A percentile compares a stretch with the other conserved stretches of the same genome.
These are phyloP conservation scores for Penicillium taxi DNA, from an alignment of 495 filamentous ascomycete species.

Conservation along the genomic window DNA sequence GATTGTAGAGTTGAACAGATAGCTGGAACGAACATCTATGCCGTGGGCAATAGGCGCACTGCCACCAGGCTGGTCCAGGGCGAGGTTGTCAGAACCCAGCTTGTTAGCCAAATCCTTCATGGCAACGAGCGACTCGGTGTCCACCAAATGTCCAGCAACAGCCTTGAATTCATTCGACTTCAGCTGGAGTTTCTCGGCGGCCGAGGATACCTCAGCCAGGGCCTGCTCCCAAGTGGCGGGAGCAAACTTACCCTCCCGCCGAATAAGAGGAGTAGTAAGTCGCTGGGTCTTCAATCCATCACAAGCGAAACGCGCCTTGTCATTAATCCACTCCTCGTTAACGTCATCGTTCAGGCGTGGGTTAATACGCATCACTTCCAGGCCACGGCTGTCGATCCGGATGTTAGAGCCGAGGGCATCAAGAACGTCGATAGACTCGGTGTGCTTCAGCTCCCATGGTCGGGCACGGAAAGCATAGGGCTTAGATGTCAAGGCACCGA, in stretches of 20 bases:
- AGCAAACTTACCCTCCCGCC: slow-evolving; percentile 78
- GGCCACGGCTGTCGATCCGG: slow-evolving; percentile 81
- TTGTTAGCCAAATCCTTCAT: slow-evolving; percentile 96
- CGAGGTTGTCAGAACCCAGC: slow-evolving; percentile 90
- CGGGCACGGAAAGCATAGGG: slow-evolving; percentile 95
- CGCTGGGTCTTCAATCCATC: slow-evolving; percentile 95
- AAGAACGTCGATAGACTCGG: slow-evolving; percentile 88
- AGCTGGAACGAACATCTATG: slow-evolving; percentile 88
- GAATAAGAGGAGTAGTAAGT: slow-evolving; percentile 83
- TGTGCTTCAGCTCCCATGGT: slow-evolving; percentile 91
- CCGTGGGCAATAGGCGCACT: slow-evolving; percentile 82
- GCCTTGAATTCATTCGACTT: slow-evolving; percentile 93
- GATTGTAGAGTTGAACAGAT: slow-evolving; percentile 92
- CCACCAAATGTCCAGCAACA: slow-evolving; percentile 81
- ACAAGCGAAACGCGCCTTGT: slow-evolving; percentile 94
- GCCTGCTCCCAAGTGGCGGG: slow-evolving; percentile 93
- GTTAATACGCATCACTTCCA: slow-evolving; percentile 91
- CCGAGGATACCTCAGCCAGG: slow-evolving; percentile 71
- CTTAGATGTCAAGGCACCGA: slow-evolving; percentile 92
- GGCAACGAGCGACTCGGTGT: slow-evolving; percentile 86
- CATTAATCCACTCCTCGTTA: slow-evolving; percentile 99
- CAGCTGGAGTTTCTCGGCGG: slow-evolving; percentile 64
- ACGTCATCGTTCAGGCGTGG: slow-evolving; percentile 93
- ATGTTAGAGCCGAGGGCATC: slow-evolving; percentile 93
- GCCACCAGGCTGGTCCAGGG: slow-evolving; percentile 82